These are phyloP conservation scores for Saturnispora zaruensis DNA, from an alignment of 805 yeast genomes.

Conservation along the genomic window DNA sequence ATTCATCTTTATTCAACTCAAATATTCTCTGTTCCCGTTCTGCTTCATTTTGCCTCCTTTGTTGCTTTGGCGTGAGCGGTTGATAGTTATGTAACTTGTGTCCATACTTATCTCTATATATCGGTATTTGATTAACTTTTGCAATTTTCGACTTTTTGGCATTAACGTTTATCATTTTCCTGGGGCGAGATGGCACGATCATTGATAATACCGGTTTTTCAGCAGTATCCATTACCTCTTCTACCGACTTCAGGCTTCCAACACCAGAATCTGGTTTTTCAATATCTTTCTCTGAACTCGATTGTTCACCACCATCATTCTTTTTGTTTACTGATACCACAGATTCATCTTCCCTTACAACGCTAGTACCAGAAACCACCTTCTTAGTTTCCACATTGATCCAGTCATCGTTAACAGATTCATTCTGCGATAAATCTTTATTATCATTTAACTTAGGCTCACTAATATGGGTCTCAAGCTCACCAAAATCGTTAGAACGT, in stretches of 20 bases:
- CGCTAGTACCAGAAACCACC: background rate
- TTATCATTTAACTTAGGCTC: too few species aligned
- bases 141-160: slow-evolving; percentile 6
- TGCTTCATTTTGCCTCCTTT: slow-evolving; percentile 2
- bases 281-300: too few species aligned
- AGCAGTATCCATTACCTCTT: background rate
- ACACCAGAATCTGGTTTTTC: too few species aligned
- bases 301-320: background rate
- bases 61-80: background rate
- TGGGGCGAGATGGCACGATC: background rate
- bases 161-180: background rate
- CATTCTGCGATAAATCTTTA: background rate
- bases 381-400: background rate
- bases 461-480: background rate
- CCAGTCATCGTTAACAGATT: background rate
- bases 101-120: slow-evolving; percentile 5
- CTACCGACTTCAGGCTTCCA: background rate
- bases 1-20: background rate
- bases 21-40: slow-evolving; percentile 7
- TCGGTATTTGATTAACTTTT: slow-evolving; percentile 2
- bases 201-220: background rate
- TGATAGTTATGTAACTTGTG: background rate
- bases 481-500: background rate
- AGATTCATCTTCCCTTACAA: background rate
- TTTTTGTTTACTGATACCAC: background rate